Evolutionary conservation across 106 monocot species (phyloP).

Genomic region (Apostasia ramifera): DNA sequence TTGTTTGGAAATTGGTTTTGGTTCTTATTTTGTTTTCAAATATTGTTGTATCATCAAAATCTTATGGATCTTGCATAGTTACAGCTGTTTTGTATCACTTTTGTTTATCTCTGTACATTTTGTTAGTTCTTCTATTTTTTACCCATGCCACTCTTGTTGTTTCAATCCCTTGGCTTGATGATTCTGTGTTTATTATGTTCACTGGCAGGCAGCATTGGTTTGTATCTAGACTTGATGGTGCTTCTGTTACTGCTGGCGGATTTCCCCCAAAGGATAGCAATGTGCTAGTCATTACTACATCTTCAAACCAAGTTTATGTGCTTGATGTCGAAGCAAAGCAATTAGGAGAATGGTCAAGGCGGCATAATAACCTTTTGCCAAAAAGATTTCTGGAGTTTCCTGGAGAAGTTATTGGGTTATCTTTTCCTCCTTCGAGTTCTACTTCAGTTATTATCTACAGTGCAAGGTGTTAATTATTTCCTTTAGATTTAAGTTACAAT

Average conservation of each 20-base stretch:
- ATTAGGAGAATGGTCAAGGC: slow-evolving; percentile 86
- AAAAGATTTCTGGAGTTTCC: slow-evolving; percentile 95
- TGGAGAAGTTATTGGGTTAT: slow-evolving; percentile 81
- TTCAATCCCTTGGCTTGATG: neutral
- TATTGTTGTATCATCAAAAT: too few relatives aligned
- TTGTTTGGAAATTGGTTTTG: too few relatives aligned
- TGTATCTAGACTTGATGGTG: slow-evolving; percentile 69
- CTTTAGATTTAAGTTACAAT: neutral
- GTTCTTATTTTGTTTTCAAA: too few relatives aligned
- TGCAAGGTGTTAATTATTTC: slow-evolving; percentile 45
- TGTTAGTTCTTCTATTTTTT: too few relatives aligned
- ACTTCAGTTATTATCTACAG: slow-evolving; percentile 86
- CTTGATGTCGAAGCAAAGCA: slow-evolving; percentile 93
- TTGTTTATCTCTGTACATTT: too few relatives aligned
- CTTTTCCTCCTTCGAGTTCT: slow-evolving; percentile 71
- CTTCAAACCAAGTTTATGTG: slow-evolving; percentile 74
- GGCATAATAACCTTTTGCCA: slow-evolving; percentile 43
- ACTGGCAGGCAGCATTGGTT: slow-evolving; percentile 89
- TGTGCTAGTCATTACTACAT: slow-evolving; percentile 71
- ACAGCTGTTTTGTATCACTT: too few relatives aligned
- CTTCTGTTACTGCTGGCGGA: slow-evolving; percentile 88
- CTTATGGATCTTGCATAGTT: too few relatives aligned
- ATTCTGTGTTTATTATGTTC: neutral
- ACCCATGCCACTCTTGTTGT: too few relatives aligned
- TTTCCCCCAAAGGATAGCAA: slow-evolving; percentile 75